Evolutionary conservation across 148 eudicot genomes (phyloP).

Genomic region (Camellia granthamiana): DNA sequence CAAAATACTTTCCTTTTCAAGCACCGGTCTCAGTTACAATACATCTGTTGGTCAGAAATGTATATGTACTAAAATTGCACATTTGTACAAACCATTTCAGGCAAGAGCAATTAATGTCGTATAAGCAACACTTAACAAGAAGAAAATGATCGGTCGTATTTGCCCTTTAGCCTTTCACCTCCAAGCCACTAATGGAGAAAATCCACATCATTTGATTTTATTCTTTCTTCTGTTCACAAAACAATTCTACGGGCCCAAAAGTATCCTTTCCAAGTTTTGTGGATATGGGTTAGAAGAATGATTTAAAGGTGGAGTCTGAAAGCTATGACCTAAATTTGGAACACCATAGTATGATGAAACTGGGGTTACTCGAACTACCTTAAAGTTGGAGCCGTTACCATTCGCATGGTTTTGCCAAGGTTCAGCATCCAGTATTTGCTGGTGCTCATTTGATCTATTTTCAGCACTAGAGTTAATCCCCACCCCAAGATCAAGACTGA

Average conservation of each 20-base stretch:
- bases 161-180: not conserved
- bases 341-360: conserved; percentile 47
- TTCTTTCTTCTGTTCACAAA: not conserved
- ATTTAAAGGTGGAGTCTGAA: conserved; percentile 49
- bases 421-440: conserved; percentile 33
- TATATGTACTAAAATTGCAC: not conserved
- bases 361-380: conserved; percentile 42
- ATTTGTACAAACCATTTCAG: conserved; percentile 7
- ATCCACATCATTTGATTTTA: not conserved
- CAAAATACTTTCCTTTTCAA: conserved; percentile 8
- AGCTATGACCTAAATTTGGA: conserved; percentile 52
- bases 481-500: conserved; percentile 21
- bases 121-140: not conserved
- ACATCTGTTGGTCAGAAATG: not conserved
- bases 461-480: conserved; percentile 27
- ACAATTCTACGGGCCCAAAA: conserved; percentile 10
- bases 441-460: conserved; percentile 31
- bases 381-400: conserved; percentile 25
- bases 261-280: conserved; percentile 47
- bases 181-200: not conserved
- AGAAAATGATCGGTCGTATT: not conserved
- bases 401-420: conserved; percentile 36
- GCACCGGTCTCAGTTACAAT: not conserved
- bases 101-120: not conserved
- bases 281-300: conserved; percentile 62